Base-by-base conservation (phyloP, 176 grass and related monocot genomes). In the Carex pumila region DNA sequence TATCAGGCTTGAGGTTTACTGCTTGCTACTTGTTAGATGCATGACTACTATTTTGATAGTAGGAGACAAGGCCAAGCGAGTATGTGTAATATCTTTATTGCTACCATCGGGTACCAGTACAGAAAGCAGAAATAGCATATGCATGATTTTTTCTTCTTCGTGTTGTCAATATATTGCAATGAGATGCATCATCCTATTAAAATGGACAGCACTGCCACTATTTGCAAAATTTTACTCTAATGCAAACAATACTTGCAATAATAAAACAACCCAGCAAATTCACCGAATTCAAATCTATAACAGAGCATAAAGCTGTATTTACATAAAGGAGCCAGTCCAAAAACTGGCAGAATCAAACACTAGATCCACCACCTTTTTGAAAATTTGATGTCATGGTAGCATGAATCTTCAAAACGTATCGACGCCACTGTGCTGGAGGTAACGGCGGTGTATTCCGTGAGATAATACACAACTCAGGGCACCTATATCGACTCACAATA, bases 401-500 rank as follows among this genome's bases (percentile, higher is more conserved):
- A 61, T 80, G 8, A 6, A 80, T 37, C 61, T 41, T 80, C 78
- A 80, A 58, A 80, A 80, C 0, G 62, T 61, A 80, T 61, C 62
- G 32, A 21, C 78, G 78, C 54, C 62, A 17, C 17, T 43, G 9
- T 39, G 62, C 61, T 13, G 57, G 78, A 62, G 34, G n/a, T 14
- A 39, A 1, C 31, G 12, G 6, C 15, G 5, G 12, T 34, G 5
- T 12, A 12, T 39, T 18, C 13, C 4, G 4, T 39, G 78, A 19
- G 30, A 60, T 80, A 61, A 77, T 77, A n/a, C 62, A 15, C 78
- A 80, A 41, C 13, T 80, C 25, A 12, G 56, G 78, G 25, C 36
- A 80, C 78, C 78, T 80, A n/a, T 60, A 80, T 61, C 6, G 41
- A 80, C 47, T 75, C 71, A 31, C 21, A 53, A 53, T 54, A 81